A percentile compares a stretch with the other conserved stretches of the same genome.
Conservation (phyloP, 352 stramenopile species). For the Globisporangium solare region DNA sequence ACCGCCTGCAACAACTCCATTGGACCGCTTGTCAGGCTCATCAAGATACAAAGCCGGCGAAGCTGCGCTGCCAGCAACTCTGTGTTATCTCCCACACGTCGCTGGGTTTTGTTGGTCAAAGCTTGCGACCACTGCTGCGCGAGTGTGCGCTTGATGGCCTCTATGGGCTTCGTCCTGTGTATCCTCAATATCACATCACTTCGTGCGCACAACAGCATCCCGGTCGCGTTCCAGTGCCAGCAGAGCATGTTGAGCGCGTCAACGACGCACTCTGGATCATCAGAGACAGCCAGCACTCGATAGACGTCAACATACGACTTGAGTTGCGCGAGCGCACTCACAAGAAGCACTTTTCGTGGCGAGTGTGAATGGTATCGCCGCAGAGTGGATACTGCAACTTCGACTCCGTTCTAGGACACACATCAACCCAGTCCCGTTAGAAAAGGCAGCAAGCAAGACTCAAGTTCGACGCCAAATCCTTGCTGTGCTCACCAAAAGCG, state of each 20-base stretch:
- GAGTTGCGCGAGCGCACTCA: conserved; percentile 11
- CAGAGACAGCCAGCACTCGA: background rate
- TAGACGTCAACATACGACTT: conserved; percentile 13
- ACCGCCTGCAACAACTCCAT: conserved; percentile 11
- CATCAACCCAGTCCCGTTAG: background rate
- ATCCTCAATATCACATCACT: conserved; percentile 23
- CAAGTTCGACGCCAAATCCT: background rate
- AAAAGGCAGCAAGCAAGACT: background rate
- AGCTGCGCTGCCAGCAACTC: conserved; percentile 24
- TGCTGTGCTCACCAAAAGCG: background rate
- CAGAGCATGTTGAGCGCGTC: conserved; percentile 26
- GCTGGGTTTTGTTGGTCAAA: background rate
- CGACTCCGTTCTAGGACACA: background rate
- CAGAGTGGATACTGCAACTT: conserved; percentile 13
- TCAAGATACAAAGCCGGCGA: conserved; percentile 32
- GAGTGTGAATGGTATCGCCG: conserved; percentile 10
- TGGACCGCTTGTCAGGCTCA: conserved; percentile 20
- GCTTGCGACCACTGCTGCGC: background rate
- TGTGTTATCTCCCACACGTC: background rate
- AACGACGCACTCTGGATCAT: background rate
- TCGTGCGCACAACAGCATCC: conserved; percentile 44
- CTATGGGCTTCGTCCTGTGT: conserved; percentile 19
- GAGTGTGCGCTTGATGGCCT: conserved; percentile 11
- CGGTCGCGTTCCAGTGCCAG: conserved; percentile 64
- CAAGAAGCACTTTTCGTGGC: conserved; percentile 4